These are phyloP conservation scores for Penicillium sp. DNA, from an alignment of 2,329 filamentous ascomycete species.

Conservation along the genomic window DNA sequence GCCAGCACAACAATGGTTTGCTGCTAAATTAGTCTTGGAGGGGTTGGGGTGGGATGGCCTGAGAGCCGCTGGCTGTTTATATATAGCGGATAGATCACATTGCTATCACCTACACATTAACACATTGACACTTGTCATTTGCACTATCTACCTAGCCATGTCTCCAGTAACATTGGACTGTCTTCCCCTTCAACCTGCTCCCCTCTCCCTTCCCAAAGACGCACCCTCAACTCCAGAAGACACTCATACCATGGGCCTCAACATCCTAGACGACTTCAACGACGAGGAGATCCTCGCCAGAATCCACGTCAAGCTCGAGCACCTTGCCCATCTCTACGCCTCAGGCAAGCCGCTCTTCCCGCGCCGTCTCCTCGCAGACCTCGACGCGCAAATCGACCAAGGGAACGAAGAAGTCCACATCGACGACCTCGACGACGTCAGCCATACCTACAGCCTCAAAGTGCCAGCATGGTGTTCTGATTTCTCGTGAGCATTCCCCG, in stretches of 20 bases:
- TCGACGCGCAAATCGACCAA: constrained; percentile 23
- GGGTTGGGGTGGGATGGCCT: not conserved
- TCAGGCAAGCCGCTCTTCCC: constrained; percentile 30
- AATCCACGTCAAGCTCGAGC: constrained; percentile 22
- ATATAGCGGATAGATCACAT: constrained; percentile 11
- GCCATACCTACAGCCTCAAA: constrained; percentile 23
- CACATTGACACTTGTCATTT: not conserved
- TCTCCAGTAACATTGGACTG: constrained; percentile 1
- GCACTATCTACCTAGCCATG: not conserved
- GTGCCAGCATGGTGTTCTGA: constrained; percentile 24
- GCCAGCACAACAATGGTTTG: not conserved
- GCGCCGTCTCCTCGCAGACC: constrained; percentile 23
- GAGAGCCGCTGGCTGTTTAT: not conserved
- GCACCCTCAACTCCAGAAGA: not conserved
- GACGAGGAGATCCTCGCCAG: constrained; percentile 18
- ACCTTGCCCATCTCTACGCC: constrained; percentile 26
- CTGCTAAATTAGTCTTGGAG: not conserved
- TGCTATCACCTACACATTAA: not conserved
- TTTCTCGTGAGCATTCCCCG: constrained; percentile 21
- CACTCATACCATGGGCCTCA: not conserved
- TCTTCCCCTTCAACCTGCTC: not conserved
- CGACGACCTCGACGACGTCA: constrained; percentile 22
- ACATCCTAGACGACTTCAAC: not conserved
- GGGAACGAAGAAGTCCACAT: constrained; percentile 25
- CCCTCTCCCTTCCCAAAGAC: not conserved